These are phyloP conservation scores for Comarum palustre DNA, from an alignment of 306 rosid genomes.

Conservation along the genomic window DNA sequence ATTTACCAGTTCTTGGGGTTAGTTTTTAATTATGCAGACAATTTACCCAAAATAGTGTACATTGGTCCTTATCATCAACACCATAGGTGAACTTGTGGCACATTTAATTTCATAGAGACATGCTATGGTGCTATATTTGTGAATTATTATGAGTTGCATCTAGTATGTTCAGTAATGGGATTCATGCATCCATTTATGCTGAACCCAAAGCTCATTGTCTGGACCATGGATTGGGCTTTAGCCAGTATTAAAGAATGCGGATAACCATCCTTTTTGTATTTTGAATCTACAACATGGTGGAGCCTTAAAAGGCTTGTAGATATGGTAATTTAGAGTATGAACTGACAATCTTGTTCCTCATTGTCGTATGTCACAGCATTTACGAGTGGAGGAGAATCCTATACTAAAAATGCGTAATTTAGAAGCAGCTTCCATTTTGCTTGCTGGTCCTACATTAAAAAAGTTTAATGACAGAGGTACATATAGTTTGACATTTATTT, in stretches of 20 bases:
- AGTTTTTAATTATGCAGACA: constrained; percentile 22
- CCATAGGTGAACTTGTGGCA: neutral
- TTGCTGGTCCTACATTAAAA: constrained; percentile 88
- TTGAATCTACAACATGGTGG: neutral
- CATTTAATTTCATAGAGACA: neutral
- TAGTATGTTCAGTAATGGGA: neutral
- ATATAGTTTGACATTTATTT: constrained; percentile 12
- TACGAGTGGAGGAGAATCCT: constrained; percentile 96
- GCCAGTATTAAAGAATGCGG: neutral
- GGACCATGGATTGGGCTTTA: neutral
- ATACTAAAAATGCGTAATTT: constrained; percentile 85
- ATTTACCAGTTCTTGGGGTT: constrained; percentile 93
- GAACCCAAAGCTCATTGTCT: neutral
- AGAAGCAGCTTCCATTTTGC: constrained; percentile 95
- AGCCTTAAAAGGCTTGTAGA: neutral
- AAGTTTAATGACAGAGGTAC: constrained; percentile 96
- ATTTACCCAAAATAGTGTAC: neutral
- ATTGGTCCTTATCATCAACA: neutral
- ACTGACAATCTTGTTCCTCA: constrained; percentile 9
- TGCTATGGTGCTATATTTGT: neutral
- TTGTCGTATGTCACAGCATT: constrained; percentile 61
- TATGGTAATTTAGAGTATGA: neutral
- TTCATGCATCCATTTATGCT: neutral
- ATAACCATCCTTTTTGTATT: neutral
- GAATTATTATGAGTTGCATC: neutral